phyloP scores from a whole-genome alignment of 768 basidiomycete species.

The Stropharia rugosoannulata region DNA sequence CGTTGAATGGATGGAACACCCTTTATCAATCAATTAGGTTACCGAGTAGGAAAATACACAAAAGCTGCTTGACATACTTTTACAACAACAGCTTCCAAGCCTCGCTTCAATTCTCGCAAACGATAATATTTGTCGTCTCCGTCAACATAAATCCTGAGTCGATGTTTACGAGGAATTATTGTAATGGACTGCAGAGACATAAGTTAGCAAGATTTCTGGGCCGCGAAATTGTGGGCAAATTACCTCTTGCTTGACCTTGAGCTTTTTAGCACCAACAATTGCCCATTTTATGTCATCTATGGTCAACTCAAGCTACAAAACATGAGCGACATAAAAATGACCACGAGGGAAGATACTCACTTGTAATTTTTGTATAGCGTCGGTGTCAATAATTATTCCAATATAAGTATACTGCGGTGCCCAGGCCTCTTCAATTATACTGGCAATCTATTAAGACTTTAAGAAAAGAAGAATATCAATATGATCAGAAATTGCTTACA shows the following conservation, averaged over 20 bases:
- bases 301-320: slow-evolving; percentile 79
- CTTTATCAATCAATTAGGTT: slow-evolving; percentile 31
- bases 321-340: not conserved
- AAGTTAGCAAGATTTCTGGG: not conserved
- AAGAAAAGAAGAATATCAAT: not conserved
- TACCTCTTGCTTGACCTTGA: slow-evolving; percentile 91
- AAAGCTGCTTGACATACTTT: slow-evolving; percentile 54
- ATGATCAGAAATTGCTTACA: slow-evolving; percentile 42
- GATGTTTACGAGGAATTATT: slow-evolving; percentile 69
- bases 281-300: slow-evolving; percentile 93
- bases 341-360: slow-evolving; percentile 30
- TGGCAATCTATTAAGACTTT: slow-evolving; percentile 65
- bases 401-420: slow-evolving; percentile 90
- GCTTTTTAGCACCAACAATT: slow-evolving; percentile 80
- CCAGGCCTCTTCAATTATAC: slow-evolving; percentile 95
- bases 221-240: not conserved
- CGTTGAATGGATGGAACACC: slow-evolving; percentile 86
- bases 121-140: slow-evolving; percentile 78
- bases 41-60: not conserved
- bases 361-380: slow-evolving; percentile 87
- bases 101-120: slow-evolving; percentile 83
- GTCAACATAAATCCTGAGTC: slow-evolving; percentile 79
- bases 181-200: slow-evolving; percentile 59
- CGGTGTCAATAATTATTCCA: slow-evolving; percentile 86
- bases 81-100: slow-evolving; percentile 83